phyloP scores from a whole-genome alignment of 1,139 yeast genomes.

The Pneumocystis jirovecii region DNA sequence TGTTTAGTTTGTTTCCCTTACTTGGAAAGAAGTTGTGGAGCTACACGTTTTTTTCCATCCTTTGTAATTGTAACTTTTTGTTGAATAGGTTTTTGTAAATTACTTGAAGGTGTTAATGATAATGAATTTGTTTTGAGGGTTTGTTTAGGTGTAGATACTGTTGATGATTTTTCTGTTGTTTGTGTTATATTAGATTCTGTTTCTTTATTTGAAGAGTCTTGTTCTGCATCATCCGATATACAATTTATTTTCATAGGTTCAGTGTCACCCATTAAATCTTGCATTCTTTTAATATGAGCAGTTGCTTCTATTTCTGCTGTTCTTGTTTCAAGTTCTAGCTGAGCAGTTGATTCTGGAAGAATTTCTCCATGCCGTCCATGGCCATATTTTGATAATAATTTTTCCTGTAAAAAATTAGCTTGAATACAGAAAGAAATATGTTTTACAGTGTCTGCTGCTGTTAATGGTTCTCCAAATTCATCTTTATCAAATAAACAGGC shows the following conservation, averaged over 20 bases:
- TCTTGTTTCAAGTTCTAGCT: constrained; percentile 53
- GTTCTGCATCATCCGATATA: constrained; percentile 14
- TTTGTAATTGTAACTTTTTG: constrained; percentile 50
- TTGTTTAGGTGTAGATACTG: background rate
- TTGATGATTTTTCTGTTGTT: constrained; percentile 3
- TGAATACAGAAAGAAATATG: background rate
- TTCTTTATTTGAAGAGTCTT: constrained; percentile 18
- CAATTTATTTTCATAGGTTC: constrained; percentile 10
- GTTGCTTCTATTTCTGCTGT: constrained; percentile 26
- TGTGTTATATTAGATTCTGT: constrained; percentile 3
- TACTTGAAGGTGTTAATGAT: background rate
- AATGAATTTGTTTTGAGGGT: background rate
- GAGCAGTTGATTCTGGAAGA: constrained; percentile 77
- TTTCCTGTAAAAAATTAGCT: constrained; percentile 15
- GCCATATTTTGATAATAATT: constrained; percentile 70
- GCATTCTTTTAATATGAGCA: constrained; percentile 25
- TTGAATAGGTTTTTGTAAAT: constrained; percentile 17
- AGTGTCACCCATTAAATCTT: constrained; percentile 27
- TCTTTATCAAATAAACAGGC: constrained; percentile 49
- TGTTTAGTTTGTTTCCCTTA: background rate
- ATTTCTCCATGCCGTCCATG: constrained; percentile 71
- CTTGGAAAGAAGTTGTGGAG: constrained; percentile 51
- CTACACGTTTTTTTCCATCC: constrained; percentile 73
- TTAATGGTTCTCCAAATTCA: constrained; percentile 63
- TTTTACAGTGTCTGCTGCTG: constrained; percentile 42